Conservation (phyloP, 768 basidiomycete genomes). For the Tulasnella sp. region DNA sequence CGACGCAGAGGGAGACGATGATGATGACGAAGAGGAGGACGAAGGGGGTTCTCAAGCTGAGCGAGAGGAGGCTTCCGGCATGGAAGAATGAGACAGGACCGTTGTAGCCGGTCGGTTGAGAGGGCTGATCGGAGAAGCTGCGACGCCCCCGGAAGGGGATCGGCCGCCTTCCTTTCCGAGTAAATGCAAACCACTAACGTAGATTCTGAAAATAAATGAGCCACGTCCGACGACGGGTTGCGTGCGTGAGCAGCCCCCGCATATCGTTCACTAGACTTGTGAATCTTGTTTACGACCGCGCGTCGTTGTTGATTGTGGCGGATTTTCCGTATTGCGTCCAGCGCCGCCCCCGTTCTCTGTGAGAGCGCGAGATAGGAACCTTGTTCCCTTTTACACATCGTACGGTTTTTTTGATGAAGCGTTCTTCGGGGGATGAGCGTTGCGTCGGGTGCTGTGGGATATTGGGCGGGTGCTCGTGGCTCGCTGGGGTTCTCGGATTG, state of each 20-base stretch:
- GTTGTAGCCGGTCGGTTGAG: background rate
- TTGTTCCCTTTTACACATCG: background rate
- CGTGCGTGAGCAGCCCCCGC: background rate
- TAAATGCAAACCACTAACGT: background rate
- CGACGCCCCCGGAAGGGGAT: background rate
- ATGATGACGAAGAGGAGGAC: conserved; percentile 13
- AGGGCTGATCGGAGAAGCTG: background rate
- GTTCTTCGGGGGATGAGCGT: background rate
- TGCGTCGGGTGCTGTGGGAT: background rate
- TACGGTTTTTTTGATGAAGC: background rate
- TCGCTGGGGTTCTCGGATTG: background rate
- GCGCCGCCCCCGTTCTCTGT: background rate
- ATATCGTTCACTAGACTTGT: no score
- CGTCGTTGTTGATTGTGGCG: background rate
- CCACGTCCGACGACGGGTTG: background rate
- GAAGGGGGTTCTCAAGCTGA: conserved; percentile 1
- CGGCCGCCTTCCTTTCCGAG: background rate
- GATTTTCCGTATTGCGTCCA: background rate
- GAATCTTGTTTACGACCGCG: background rate
- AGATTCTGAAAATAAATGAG: background rate
- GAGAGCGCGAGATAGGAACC: background rate
- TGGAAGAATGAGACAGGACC: conserved; percentile 10
- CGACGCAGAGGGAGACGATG: conserved; percentile 14
- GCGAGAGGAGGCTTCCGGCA: background rate
- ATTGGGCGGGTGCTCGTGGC: conserved; percentile 2